Evolutionary conservation across 768 basidiomycete species (phyloP).

Genomic region (Mycena amicta): DNA sequence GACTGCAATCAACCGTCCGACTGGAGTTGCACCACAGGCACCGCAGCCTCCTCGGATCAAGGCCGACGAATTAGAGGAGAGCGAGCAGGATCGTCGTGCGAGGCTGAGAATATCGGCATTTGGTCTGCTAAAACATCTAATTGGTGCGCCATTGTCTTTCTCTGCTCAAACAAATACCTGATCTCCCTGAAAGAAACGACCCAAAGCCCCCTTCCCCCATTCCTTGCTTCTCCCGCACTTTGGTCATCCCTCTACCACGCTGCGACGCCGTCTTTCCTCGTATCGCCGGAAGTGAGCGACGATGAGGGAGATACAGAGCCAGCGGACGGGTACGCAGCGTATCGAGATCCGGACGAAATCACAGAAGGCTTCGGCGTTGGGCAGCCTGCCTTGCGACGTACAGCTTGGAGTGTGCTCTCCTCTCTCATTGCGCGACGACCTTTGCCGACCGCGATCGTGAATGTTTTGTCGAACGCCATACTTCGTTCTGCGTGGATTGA

Average conservation of each 20-base stretch:
- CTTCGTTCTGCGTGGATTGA: constrained; percentile 75
- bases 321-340: neutral
- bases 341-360: neutral
- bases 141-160: constrained; percentile 47
- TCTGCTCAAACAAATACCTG: neutral
- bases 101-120: constrained; percentile 70
- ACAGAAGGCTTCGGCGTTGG: constrained; percentile 40
- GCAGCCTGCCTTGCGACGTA: constrained; percentile 58
- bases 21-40: constrained; percentile 1
- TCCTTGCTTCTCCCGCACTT: constrained; percentile 52
- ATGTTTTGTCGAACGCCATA: constrained; percentile 55
- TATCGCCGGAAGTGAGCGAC: neutral
- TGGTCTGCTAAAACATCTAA: constrained; percentile 62
- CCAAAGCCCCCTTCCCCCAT: constrained; percentile 15
- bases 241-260: constrained; percentile 62
- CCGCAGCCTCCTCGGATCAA: constrained; percentile 35
- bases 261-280: constrained; percentile 43
- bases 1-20: constrained; percentile 17
- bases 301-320: neutral
- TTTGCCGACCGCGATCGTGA: constrained; percentile 34
- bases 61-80: constrained; percentile 67
- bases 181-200: constrained; percentile 21
- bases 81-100: constrained; percentile 66
- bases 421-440: constrained; percentile 17
- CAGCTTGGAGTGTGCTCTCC: constrained; percentile 50